These are phyloP conservation scores for Lasiodiplodia theobromae DNA, from an alignment of 2,329 filamentous ascomycete genomes.

Conservation along the genomic window DNA sequence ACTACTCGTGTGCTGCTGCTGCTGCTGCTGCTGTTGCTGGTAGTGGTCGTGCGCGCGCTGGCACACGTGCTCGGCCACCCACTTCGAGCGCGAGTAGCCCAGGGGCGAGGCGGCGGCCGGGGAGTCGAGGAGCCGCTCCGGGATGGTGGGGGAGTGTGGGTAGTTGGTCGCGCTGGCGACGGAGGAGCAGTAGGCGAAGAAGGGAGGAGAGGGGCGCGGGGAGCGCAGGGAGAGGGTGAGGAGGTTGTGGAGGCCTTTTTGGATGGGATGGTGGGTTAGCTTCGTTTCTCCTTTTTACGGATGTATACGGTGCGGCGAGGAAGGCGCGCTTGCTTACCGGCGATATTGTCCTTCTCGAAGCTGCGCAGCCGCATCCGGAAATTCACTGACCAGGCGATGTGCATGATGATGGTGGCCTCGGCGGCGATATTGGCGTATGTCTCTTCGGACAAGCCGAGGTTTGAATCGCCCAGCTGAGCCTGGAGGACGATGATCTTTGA, in stretches of 20 bases:
- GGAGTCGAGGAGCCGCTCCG: conserved; percentile 51
- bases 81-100: conserved; percentile 65
- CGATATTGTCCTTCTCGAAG: conserved; percentile 63
- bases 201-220: conserved; percentile 40
- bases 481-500: conserved; percentile 57
- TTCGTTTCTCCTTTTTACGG: conserved; percentile 34
- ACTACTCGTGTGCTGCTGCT: not conserved
- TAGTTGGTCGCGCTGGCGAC: conserved; percentile 54
- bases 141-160: conserved; percentile 33
- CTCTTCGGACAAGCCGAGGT: conserved; percentile 56
- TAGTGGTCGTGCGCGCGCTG: conserved; percentile 44
- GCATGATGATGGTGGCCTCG: conserved; percentile 62
- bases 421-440: conserved; percentile 52
- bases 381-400: conserved; percentile 71
- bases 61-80: conserved; percentile 63
- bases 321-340: conserved; percentile 34
- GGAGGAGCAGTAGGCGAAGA: conserved; percentile 61
- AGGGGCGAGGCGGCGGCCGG: conserved; percentile 55
- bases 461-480: conserved; percentile 54
- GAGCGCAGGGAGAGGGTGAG: conserved; percentile 53
- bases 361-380: conserved; percentile 64
- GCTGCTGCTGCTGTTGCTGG: not conserved
- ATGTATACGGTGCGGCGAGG: not conserved
- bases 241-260: conserved; percentile 53
- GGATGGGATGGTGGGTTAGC: not conserved